Base-by-base conservation (phyloP, 2,329 filamentous ascomycete genomes). In the Sporothrix inflata region DNA sequence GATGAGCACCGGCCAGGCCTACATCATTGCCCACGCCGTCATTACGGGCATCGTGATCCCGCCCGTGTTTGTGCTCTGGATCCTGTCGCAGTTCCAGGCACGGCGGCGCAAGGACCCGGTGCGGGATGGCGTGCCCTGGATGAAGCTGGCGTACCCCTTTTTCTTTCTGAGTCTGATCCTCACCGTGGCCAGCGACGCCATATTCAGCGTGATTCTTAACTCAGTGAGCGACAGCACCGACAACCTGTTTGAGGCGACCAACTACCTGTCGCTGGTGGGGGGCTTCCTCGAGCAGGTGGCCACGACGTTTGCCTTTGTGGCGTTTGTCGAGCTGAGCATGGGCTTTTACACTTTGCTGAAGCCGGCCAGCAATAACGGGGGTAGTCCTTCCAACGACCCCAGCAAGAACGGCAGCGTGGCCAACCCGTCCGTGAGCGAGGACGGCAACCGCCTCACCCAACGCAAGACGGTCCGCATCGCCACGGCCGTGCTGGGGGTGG, bases 341-440 rank as follows among this genome's bases (percentile, higher is more conserved):
- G 78, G 78, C 49, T 77, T 78, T 69, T 53, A 77, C 42, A 73
- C 74, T 57, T 74, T 73, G 38, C 61, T 73, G 9, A 60, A 67
- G 47, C 51, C 68, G 42, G 55, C 61, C 9, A 66, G 53, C 3
- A 70, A 72, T 4, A 74, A 73, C n/a, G 76, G 70, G n/a, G 24
- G 19, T 9, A 24, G 34, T 24, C 11, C 11, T 38, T 16, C 30
- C 27, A 16, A 11, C 24, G 40, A 45, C 42, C 11, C 53, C 11
- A n/a, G 27, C 1, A 63, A 42, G 34, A n/a, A 21, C 11, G 57
- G n/a, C 19, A 19, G 12, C 9, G 34, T 11, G 8, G n/a, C 34
- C 3, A 30, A 9, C 30, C 19, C 57, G n/a, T 9, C 34, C 16
- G 30, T 9, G 3, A 16, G 9, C 8, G 66, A 14, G 9, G 49